phyloP scores from a whole-genome alignment of 768 basidiomycete genomes.

The Boletus barrowsii region DNA sequence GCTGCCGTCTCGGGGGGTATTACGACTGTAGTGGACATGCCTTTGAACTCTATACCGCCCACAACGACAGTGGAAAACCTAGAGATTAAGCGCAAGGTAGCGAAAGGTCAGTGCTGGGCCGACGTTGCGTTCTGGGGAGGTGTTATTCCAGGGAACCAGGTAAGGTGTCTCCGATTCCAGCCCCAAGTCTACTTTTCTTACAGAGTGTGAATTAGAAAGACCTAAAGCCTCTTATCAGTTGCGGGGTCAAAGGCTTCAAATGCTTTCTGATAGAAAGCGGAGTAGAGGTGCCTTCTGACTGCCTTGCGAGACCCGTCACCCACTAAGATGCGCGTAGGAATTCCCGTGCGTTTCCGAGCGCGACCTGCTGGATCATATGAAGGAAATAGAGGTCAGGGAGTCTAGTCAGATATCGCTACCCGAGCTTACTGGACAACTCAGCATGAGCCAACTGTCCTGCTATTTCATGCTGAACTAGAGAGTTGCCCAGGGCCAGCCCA shows the following conservation, averaged over 20 bases:
- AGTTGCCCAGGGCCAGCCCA: constrained; percentile 10
- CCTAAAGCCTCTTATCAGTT: constrained; percentile 68
- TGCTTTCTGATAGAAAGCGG: constrained; percentile 96
- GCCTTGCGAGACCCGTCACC: constrained; percentile 1
- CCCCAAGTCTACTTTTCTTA: neutral
- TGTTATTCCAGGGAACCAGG: constrained; percentile 89
- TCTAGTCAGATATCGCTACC: neutral
- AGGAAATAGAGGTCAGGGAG: constrained; percentile 59
- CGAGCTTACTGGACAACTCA: constrained; percentile 30
- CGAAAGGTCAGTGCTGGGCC: constrained; percentile 69
- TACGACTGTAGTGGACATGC: constrained; percentile 98
- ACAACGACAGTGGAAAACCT: constrained; percentile 85
- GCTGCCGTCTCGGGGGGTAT: constrained; percentile 93
- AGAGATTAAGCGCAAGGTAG: constrained; percentile 64
- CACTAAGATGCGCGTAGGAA: constrained; percentile 53
- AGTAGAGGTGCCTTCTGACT: constrained; percentile 62
- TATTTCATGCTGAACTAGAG: constrained; percentile 94
- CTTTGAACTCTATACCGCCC: constrained; percentile 94
- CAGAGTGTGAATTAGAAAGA: constrained; percentile 47
- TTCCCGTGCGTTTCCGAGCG: constrained; percentile 81
- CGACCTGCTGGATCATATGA: constrained; percentile 71
- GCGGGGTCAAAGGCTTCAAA: constrained; percentile 94
- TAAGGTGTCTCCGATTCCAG: constrained; percentile 22
- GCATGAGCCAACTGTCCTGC: constrained; percentile 66
- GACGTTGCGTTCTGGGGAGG: constrained; percentile 84